Conservation (phyloP, 75 land plant species). For the Cryptomeria japonica region DNA sequence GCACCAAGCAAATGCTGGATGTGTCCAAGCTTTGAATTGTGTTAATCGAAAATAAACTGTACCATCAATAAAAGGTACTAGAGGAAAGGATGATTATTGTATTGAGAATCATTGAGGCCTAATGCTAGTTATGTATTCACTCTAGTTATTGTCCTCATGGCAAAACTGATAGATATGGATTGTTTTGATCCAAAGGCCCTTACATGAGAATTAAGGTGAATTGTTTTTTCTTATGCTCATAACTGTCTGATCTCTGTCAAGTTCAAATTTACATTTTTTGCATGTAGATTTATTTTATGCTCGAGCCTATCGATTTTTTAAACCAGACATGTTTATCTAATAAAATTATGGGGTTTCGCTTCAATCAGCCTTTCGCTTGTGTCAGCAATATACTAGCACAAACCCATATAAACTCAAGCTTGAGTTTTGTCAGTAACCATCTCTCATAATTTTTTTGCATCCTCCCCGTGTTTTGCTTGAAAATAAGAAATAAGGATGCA, state of each 20-base stretch:
- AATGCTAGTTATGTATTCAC: not conserved
- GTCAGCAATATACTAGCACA: too few species aligned
- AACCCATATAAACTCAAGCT: too few species aligned
- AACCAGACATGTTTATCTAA: too few species aligned
- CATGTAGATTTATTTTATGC: too few species aligned
- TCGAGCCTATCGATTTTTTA: too few species aligned
- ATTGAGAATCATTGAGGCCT: not conserved
- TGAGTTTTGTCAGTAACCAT: too few species aligned
- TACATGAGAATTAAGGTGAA: not conserved
- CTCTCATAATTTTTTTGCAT: too few species aligned
- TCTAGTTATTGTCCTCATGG: not conserved
- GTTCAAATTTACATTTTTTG: too few species aligned
- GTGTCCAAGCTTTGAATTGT: not conserved
- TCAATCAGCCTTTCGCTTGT: too few species aligned
- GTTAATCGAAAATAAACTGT: not conserved
- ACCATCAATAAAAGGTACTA: not conserved
- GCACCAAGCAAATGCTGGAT: not conserved
- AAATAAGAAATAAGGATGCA: too few species aligned
- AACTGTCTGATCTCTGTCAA: not conserved
- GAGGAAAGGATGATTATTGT: not conserved
- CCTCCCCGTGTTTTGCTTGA: too few species aligned
- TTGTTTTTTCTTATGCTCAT: not conserved
- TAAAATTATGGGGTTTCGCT: too few species aligned
- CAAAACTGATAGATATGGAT: not conserved
- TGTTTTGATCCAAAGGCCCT: not conserved